Percentiles rank a stretch among this genome's conserved stretches.
phyloP scores from a whole-genome alignment of 306 rosid genomes.

The Alnus glutinosa region DNA sequence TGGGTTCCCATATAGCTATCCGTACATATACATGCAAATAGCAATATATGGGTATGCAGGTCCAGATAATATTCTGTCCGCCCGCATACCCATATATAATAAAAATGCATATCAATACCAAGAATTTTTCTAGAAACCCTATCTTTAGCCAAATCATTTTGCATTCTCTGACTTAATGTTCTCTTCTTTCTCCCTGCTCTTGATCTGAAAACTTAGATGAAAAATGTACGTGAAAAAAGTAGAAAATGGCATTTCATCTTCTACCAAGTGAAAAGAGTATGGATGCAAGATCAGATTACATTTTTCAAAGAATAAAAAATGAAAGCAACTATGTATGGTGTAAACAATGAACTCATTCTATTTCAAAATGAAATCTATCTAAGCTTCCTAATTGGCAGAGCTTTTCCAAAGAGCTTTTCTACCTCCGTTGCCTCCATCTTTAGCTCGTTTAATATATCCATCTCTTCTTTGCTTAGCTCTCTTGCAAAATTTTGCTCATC shows the following conservation, averaged over 20 bases:
- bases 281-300: conserved; percentile 17
- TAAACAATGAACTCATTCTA: conserved; percentile 4
- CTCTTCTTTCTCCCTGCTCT: too few relatives aligned
- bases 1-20: too few relatives aligned
- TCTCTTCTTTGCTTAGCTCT: conserved; percentile 70
- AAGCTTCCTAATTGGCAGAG: conserved; percentile 75
- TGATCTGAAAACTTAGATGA: too few relatives aligned
- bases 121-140: too few relatives aligned
- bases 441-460: conserved; percentile 59
- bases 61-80: too few relatives aligned
- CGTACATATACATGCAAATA: too few relatives aligned
- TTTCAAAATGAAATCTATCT: conserved; percentile 39
- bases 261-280: not conserved
- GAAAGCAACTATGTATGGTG: conserved; percentile 11
- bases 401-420: conserved; percentile 69
- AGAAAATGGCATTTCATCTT: not conserved
- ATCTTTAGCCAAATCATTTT: too few relatives aligned
- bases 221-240: too few relatives aligned
- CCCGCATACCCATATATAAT: too few relatives aligned
- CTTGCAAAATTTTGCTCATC: conserved; percentile 77
- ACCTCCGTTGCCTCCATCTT: conserved; percentile 83
- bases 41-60: too few relatives aligned
- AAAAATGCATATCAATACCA: too few relatives aligned
- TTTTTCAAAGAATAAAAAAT: conserved; percentile 10
- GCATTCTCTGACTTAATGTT: too few relatives aligned